phyloP scores from a whole-genome alignment of 306 rosid genomes.

The Malus asiatica region DNA sequence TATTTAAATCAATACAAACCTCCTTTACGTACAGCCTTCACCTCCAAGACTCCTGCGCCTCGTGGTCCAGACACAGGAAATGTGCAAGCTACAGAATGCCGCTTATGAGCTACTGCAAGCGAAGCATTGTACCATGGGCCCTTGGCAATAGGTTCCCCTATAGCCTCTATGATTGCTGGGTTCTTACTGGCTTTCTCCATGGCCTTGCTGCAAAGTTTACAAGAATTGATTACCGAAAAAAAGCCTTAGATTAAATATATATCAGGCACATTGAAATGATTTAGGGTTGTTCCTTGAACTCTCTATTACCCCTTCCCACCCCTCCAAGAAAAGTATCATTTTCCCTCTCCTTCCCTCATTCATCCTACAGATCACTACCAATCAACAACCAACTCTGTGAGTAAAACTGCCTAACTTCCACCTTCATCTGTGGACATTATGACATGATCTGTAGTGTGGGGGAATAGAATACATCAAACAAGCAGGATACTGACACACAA shows the following conservation, averaged over 20 bases:
- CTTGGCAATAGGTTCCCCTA: constrained; percentile 79
- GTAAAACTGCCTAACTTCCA: neutral
- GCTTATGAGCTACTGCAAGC: constrained; percentile 85
- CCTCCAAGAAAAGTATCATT: neutral
- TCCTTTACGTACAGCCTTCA: constrained; percentile 87
- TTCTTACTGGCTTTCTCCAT: constrained; percentile 64
- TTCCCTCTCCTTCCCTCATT: neutral
- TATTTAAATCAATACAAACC: constrained; percentile 36
- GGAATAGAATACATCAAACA: neutral
- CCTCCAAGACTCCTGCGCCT: constrained; percentile 67
- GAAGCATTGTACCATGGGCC: constrained; percentile 98
- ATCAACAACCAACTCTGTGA: neutral
- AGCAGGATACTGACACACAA: neutral
- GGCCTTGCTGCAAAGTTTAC: constrained; percentile 65
- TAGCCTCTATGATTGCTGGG: constrained; percentile 58
- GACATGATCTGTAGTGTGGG: neutral
- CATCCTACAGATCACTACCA: neutral
- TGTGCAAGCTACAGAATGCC: constrained; percentile 84
- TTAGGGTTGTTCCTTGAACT: neutral
- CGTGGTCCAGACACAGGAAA: constrained; percentile 83
- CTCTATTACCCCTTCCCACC: neutral
- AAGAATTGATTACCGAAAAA: too few relatives aligned
- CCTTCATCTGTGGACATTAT: neutral
- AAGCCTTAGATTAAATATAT: neutral
- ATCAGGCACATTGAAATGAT: neutral